Conservation (phyloP, 352 stramenopile genomes). For the Peronospora destructor region DNA sequence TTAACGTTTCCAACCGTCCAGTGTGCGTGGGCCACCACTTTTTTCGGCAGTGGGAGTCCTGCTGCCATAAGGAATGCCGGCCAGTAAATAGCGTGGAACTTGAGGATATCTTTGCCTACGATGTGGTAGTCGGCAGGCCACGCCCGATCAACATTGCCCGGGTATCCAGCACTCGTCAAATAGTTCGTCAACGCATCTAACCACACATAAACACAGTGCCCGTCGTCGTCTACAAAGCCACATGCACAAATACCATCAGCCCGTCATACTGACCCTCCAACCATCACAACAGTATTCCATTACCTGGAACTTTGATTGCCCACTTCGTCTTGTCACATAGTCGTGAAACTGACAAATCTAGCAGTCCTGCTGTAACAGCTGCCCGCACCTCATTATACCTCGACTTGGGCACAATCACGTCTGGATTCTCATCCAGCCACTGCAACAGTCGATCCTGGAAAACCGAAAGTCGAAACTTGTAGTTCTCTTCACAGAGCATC, state of each 20-base stretch:
- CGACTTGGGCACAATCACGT: conserved; percentile 88
- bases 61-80: conserved; percentile 93
- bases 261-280: neutral
- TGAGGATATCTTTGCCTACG: conserved; percentile 99
- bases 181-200: conserved; percentile 99
- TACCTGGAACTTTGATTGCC: conserved; percentile 92
- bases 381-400: conserved; percentile 89
- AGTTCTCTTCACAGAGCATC: conserved; percentile 96
- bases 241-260: conserved; percentile 4
- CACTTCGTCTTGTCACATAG: conserved; percentile 93
- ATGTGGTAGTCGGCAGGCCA: conserved; percentile 87
- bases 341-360: conserved; percentile 95
- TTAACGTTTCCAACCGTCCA: conserved; percentile 98
- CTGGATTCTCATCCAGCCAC: conserved; percentile 77
- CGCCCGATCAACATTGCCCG: conserved; percentile 27
- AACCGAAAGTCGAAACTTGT: conserved; percentile 96
- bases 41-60: conserved; percentile 88
- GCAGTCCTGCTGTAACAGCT: conserved; percentile 87
- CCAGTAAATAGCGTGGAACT: conserved; percentile 99
- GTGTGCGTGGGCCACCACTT: conserved; percentile 96
- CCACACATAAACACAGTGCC: conserved; percentile 99
- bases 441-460: conserved; percentile 91
- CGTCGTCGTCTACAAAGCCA: conserved; percentile 39
- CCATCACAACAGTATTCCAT: neutral
- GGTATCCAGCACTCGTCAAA: conserved; percentile 93